Evolutionary conservation across 331 rosid genomes (phyloP), one percentile per base, ranked within the genome.

Genomic region (Telfairia occidentalis): DNA sequence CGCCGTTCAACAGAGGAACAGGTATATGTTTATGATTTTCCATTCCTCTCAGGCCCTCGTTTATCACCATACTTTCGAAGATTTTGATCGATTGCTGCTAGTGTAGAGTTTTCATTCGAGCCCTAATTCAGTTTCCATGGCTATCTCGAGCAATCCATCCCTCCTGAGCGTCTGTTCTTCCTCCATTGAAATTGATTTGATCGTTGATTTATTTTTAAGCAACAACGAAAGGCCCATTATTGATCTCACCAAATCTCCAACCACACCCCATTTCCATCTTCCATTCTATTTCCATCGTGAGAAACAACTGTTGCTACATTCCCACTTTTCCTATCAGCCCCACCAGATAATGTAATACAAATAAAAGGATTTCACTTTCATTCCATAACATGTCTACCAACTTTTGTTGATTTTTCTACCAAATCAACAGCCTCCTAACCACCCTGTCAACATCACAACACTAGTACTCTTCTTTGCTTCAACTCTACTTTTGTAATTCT

Each of bases 351-450:
- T 16, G 19, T 2, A 29, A 30, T 16, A 60, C 37, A 28, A 58
- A 30, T 30, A 6, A 16, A 30, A 30, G 5, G 7, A 57, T 26
- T 59, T 29, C 4, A 29, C 11, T 29, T 23, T 55, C 34, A 55
- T 23, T 54, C 15, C 2, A 21, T 58, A 3, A 10, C 64, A 45
- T 42, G 40, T 58, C 77, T 64, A 28, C 75, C 80, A 76, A 70
- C n/a, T 55, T 21, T 34, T 1, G 13, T 50, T 4, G 2, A 61
- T 0, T 2, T 49, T 32, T 30, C 19, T 4, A 29, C 63, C 61
- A 48, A n/a, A 50, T 63, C 42, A 48, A 71, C 19, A 18, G 29
- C 5, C 18, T 54, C 12, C 35, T 26, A 1, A 58, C 45, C 15
- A 69, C 24, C 37, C 45, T 23, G 73, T 66, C 35, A 6, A 12